These are phyloP conservation scores for Xylaria castorea DNA, from an alignment of 495 filamentous ascomycete species.

Conservation along the genomic window DNA sequence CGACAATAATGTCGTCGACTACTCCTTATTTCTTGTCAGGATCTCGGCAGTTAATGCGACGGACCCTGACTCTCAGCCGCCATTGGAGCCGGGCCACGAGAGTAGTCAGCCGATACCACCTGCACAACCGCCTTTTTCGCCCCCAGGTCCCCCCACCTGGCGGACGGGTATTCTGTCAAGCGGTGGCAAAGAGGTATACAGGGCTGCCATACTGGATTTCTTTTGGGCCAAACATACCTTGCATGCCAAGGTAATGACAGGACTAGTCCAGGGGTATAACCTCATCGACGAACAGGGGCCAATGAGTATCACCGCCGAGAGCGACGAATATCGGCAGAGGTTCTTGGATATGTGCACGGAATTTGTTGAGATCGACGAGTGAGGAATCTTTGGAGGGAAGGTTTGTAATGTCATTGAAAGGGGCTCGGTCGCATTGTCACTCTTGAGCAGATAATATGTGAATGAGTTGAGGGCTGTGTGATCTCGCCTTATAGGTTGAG, in stretches of 20 bases:
- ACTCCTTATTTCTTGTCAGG: constrained; percentile 70
- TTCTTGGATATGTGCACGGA: constrained; percentile 67
- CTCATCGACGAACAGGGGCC: constrained; percentile 61
- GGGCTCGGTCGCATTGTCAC: neutral
- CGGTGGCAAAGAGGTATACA: constrained; percentile 69
- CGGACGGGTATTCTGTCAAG: constrained; percentile 61
- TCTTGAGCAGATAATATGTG: neutral
- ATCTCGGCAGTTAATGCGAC: constrained; percentile 44
- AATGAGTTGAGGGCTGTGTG: neutral
- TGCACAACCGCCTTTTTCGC: constrained; percentile 38
- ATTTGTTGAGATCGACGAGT: constrained; percentile 58
- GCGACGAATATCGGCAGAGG: constrained; percentile 68
- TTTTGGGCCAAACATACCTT: constrained; percentile 75
- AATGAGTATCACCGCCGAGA: constrained; percentile 74
- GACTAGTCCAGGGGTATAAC: constrained; percentile 67
- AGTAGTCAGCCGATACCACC: constrained; percentile 23
- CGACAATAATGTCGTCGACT: constrained; percentile 69
- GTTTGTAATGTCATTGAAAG: neutral
- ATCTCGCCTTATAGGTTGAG: neutral
- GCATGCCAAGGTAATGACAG: constrained; percentile 66
- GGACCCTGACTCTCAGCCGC: constrained; percentile 33
- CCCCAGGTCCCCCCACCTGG: constrained; percentile 55
- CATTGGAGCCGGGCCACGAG: constrained; percentile 27
- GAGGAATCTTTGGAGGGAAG: neutral
- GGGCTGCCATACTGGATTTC: constrained; percentile 69